Evolutionary conservation across 768 basidiomycete species (phyloP).

Genomic region (Rhizopogon sp.): DNA sequence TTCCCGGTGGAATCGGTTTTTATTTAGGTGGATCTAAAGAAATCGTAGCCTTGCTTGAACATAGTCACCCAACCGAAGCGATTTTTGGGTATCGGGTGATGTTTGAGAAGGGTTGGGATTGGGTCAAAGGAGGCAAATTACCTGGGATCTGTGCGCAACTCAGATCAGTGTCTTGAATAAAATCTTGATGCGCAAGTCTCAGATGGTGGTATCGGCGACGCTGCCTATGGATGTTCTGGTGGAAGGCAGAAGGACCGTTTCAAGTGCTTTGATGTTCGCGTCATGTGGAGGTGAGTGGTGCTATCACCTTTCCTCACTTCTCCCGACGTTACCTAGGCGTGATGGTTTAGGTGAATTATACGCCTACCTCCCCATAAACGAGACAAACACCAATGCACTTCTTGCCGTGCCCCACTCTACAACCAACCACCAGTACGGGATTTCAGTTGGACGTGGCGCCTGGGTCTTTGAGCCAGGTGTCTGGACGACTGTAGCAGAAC

Average conservation of each 20-base stretch:
- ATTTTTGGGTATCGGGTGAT: conserved; percentile 63
- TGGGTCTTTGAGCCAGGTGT: conserved; percentile 50
- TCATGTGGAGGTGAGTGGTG: conserved; percentile 65
- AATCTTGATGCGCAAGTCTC: neutral
- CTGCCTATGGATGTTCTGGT: conserved; percentile 63
- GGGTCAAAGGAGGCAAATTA: conserved; percentile 72
- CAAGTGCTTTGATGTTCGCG: conserved; percentile 61
- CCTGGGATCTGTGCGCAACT: conserved; percentile 62
- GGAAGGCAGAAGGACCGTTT: conserved; percentile 59
- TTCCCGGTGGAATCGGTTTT: conserved; percentile 66
- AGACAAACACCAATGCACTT: conserved; percentile 38
- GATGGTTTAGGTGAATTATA: conserved; percentile 61
- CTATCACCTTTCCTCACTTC: neutral
- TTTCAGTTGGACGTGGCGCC: conserved; percentile 62
- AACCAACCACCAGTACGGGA: conserved; percentile 54
- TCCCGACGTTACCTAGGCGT: conserved; percentile 28
- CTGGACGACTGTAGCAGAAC: conserved; percentile 62
- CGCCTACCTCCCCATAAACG: conserved; percentile 56
- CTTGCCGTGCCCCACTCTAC: conserved; percentile 44
- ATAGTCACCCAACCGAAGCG: conserved; percentile 43
- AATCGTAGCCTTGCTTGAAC: conserved; percentile 33
- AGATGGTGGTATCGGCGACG: conserved; percentile 55
- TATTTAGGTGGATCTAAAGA: conserved; percentile 52
- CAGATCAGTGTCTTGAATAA: neutral
- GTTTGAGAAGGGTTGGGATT: conserved; percentile 59